A percentile compares a stretch with the other conserved stretches of the same genome.
Conservation (phyloP, 148 eudicot genomes). For the Polygonum maritimum region DNA sequence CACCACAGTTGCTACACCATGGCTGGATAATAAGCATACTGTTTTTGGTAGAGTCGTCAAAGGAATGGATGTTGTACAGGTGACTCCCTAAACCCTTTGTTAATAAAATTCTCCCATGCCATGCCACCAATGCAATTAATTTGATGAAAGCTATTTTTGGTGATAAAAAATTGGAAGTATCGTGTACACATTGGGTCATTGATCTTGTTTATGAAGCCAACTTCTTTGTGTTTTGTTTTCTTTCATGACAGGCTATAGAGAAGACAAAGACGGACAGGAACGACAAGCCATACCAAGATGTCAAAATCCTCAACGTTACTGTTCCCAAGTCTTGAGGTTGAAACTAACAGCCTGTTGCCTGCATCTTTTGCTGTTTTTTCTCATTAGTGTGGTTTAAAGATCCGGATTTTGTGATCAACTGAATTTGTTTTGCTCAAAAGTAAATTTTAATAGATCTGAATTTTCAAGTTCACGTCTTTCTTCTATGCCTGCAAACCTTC, state of each 20-base stretch:
- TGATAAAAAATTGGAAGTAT: not conserved
- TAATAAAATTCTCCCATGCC: not conserved
- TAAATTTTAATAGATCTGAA: not conserved
- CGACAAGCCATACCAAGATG: constrained; percentile 93
- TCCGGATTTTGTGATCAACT: not conserved
- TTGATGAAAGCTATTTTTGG: not conserved
- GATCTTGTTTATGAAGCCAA: not conserved
- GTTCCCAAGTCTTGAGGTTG: constrained; percentile 60
- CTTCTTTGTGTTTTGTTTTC: not conserved
- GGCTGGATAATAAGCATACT: constrained; percentile 98
- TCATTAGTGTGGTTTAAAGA: not conserved
- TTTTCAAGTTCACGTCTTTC: not conserved
- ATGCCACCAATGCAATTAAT: not conserved
- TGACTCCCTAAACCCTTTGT: constrained; percentile 15
- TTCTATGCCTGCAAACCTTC: not conserved
- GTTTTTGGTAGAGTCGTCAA: constrained; percentile 94
- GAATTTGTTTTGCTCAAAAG: not conserved
- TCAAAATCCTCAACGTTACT: constrained; percentile 91
- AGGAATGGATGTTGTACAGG: constrained; percentile 99
- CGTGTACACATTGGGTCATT: not conserved
- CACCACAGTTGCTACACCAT: constrained; percentile 97
- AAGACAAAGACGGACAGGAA: constrained; percentile 88
- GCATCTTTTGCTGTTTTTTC: not conserved
- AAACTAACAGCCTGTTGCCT: not conserved
- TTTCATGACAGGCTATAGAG: constrained; percentile 58